phyloP scores from a whole-genome alignment of 768 basidiomycete species.

The Peribolospora baueri region DNA sequence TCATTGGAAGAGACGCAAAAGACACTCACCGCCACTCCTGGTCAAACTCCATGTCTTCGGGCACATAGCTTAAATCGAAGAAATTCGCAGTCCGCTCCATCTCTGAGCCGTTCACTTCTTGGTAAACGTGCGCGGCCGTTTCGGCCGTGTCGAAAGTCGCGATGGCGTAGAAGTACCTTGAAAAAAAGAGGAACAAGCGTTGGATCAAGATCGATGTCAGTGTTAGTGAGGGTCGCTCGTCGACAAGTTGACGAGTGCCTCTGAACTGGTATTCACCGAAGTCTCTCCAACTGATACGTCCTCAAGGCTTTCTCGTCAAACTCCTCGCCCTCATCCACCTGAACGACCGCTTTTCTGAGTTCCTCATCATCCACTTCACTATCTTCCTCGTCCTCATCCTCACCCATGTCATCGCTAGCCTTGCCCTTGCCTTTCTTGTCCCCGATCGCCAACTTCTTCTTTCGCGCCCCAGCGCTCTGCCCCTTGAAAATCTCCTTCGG shows the following conservation, averaged over 20 bases:
- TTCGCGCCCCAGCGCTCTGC: slow-evolving; percentile 23
- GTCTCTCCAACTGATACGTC: slow-evolving; percentile 73
- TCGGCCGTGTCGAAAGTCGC: slow-evolving; percentile 59
- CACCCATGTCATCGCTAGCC: slow-evolving; percentile 38
- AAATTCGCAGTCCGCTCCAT: slow-evolving; percentile 90
- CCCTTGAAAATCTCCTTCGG: slow-evolving; percentile 49
- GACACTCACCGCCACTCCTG: slow-evolving; percentile 38
- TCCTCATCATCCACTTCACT: slow-evolving; percentile 13
- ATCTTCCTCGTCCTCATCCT: slow-evolving; percentile 26
- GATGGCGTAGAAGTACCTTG: slow-evolving; percentile 84
- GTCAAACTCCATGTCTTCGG: slow-evolving; percentile 66
- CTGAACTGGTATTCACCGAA: slow-evolving; percentile 35
- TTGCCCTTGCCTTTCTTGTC: slow-evolving; percentile 16
- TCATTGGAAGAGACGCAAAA: neutral
- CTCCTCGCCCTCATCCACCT: slow-evolving; percentile 30
- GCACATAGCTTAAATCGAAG: slow-evolving; percentile 66
- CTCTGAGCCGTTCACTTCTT: slow-evolving; percentile 80
- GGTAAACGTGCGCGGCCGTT: slow-evolving; percentile 52
- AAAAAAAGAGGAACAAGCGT: neutral
- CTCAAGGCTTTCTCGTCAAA: slow-evolving; percentile 71
- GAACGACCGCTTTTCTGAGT: slow-evolving; percentile 15
- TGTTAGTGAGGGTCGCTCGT: neutral
- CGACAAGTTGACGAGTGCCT: neutral
- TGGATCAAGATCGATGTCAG: neutral
- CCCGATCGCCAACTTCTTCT: slow-evolving; percentile 10